Evolutionary conservation across 306 rosid species (phyloP).

Genomic region (Gastrolobium bilobum): DNA sequence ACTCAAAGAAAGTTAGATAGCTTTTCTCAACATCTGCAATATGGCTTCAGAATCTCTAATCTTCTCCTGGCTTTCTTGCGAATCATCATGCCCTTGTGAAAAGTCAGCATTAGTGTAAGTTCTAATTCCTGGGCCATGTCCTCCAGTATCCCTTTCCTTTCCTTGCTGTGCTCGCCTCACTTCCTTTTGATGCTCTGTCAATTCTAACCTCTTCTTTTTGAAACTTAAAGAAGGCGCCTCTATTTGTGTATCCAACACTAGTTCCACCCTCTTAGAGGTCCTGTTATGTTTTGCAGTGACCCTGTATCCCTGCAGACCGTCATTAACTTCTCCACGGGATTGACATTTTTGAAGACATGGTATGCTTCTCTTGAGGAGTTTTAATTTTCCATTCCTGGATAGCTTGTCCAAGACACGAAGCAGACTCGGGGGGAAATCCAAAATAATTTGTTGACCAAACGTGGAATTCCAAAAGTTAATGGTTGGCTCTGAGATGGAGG

Average conservation of each 20-base stretch:
- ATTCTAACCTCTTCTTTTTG: slow-evolving; percentile 69
- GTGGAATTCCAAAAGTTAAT: slow-evolving; percentile 81
- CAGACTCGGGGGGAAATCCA: slow-evolving; percentile 74
- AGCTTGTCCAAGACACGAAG: slow-evolving; percentile 76
- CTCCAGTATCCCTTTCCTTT: slow-evolving; percentile 65
- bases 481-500: slow-evolving; percentile 75
- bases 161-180: slow-evolving; percentile 85
- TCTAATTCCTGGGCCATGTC: slow-evolving; percentile 81
- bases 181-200: slow-evolving; percentile 88
- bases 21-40: slow-evolving; percentile 60
- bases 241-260: slow-evolving; percentile 52
- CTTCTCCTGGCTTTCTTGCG: slow-evolving; percentile 70
- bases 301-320: slow-evolving; percentile 53
- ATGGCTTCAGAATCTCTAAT: slow-evolving; percentile 65
- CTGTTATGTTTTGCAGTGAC: slow-evolving; percentile 62
- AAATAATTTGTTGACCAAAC: slow-evolving; percentile 65
- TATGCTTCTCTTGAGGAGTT: slow-evolving; percentile 71
- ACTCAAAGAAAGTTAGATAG: slow-evolving; percentile 44
- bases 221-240: slow-evolving; percentile 43
- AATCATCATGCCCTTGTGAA: slow-evolving; percentile 73
- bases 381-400: slow-evolving; percentile 69
- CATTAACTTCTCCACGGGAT: slow-evolving; percentile 46
- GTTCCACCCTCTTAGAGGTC: slow-evolving; percentile 72
- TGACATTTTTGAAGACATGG: slow-evolving; percentile 59
- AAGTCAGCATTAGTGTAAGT: slow-evolving; percentile 79